phyloP scores from a whole-genome alignment of 257 asterid genomes.

The Solanum ossicruentum region DNA sequence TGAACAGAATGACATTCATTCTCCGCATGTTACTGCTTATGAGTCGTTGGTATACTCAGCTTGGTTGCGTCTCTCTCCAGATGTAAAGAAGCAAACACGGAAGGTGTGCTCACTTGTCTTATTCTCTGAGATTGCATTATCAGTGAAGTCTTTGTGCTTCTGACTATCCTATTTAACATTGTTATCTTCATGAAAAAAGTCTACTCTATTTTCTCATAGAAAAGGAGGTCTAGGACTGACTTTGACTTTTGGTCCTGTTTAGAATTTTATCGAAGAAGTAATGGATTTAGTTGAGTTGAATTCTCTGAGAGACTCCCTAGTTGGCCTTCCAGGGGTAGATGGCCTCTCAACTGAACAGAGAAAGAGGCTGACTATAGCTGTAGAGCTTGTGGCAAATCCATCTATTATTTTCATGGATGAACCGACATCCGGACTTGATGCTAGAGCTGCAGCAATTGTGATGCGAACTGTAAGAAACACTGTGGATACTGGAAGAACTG shows the following conservation, averaged over 20 bases:
- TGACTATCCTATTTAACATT: background rate
- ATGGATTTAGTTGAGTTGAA: constrained; percentile 82
- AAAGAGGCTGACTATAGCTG: constrained; percentile 78
- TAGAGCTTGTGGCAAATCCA: constrained; percentile 84
- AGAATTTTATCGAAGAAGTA: constrained; percentile 86
- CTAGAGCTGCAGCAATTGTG: constrained; percentile 89
- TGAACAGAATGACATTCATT: constrained; percentile 84
- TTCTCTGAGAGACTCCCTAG: constrained; percentile 45
- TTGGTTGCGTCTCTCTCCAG: constrained; percentile 85
- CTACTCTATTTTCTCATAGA: background rate
- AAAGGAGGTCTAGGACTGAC: background rate
- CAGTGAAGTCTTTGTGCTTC: background rate
- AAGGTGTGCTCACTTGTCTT: constrained; percentile 20
- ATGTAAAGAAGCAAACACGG: constrained; percentile 34
- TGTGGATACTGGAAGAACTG: constrained; percentile 75
- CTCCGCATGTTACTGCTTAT: constrained; percentile 74
- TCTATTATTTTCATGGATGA: constrained; percentile 92
- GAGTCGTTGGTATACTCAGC: constrained; percentile 79
- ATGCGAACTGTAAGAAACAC: constrained; percentile 84
- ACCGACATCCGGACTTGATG: constrained; percentile 87
- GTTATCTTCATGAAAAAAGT: background rate
- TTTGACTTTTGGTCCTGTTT: background rate
- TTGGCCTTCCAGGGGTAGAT: constrained; percentile 83
- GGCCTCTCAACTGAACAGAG: constrained; percentile 88
- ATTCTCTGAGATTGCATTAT: background rate